These are phyloP conservation scores for Davidsoniella eucalypti DNA, from an alignment of 2,329 filamentous ascomycete genomes.

Conservation along the genomic window DNA sequence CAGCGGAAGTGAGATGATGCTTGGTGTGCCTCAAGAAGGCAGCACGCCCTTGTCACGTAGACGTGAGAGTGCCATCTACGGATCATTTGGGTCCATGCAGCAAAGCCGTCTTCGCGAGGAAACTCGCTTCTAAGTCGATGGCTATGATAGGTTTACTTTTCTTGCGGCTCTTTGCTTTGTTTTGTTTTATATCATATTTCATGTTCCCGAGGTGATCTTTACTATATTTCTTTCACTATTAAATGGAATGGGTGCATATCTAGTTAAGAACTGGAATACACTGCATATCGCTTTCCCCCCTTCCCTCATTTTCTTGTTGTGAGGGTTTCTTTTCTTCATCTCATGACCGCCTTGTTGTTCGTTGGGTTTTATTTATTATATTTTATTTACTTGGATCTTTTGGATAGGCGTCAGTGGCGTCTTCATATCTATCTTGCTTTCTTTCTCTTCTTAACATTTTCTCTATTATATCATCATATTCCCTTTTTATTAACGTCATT, in stretches of 20 bases:
- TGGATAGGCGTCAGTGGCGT: too few relatives aligned
- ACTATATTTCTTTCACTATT: too few relatives aligned
- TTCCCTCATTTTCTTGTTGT: too few relatives aligned
- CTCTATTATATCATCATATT: too few relatives aligned
- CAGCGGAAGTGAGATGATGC: slow-evolving; percentile 9
- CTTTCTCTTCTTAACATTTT: not conserved
- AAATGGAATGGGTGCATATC: too few relatives aligned
- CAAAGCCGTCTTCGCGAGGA: slow-evolving; percentile 38
- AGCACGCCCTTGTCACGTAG: slow-evolving; percentile 22
- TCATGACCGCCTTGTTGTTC: too few relatives aligned
- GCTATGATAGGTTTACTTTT: slow-evolving; percentile 9
- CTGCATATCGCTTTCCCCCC: too few relatives aligned
- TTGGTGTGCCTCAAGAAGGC: slow-evolving; percentile 10
- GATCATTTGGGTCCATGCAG: slow-evolving; percentile 30
- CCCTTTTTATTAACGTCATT: too few relatives aligned
- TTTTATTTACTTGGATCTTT: not conserved
- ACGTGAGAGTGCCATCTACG: slow-evolving; percentile 45
- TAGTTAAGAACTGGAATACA: too few relatives aligned
- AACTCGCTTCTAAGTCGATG: slow-evolving; percentile 26
- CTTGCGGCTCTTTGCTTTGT: not conserved
- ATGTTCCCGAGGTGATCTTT: too few relatives aligned
- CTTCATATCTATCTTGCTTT: not conserved
- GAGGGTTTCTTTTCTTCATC: too few relatives aligned
- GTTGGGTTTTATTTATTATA: too few relatives aligned
- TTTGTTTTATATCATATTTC: not conserved